Percentiles rank a stretch among this genome's conserved stretches.
Conservation (phyloP, 805 yeast genomes). For the Saturnispora ahearnii region DNA sequence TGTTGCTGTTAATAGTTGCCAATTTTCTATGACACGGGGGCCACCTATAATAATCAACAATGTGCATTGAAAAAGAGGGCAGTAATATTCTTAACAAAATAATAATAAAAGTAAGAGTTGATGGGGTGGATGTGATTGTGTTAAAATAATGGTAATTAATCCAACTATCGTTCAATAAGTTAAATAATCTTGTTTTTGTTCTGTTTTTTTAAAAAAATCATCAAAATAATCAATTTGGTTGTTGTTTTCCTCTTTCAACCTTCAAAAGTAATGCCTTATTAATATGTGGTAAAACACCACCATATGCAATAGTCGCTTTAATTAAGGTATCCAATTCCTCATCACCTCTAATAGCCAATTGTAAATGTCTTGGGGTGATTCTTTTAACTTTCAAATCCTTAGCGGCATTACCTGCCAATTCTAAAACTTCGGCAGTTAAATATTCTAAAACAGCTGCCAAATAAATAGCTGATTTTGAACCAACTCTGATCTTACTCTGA, state of each 20-base stretch:
- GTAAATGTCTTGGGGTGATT: slow-evolving; percentile 95
- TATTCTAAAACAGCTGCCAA: slow-evolving; percentile 93
- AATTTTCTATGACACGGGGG: too few relatives aligned
- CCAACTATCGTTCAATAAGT: too few relatives aligned
- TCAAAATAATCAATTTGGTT: slow-evolving; percentile 2
- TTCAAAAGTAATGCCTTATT: slow-evolving; percentile 73
- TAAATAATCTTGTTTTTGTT: neutral
- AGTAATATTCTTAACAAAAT: too few relatives aligned
- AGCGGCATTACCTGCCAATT: slow-evolving; percentile 97
- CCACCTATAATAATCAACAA: too few relatives aligned
- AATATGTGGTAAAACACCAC: slow-evolving; percentile 96
- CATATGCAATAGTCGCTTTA: slow-evolving; percentile 92
- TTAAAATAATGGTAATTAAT: too few relatives aligned
- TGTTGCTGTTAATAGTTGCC: too few relatives aligned
- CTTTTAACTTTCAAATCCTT: slow-evolving; percentile 92
- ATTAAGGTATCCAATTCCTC: slow-evolving; percentile 92
- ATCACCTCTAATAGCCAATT: slow-evolving; percentile 95
- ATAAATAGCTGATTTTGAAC: slow-evolving; percentile 74
- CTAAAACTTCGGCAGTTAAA: slow-evolving; percentile 93
- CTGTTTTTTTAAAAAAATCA: neutral
- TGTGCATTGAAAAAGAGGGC: too few relatives aligned
- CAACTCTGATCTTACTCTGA: slow-evolving; percentile 69
- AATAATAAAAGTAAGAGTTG: too few relatives aligned
- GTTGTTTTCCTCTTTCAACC: slow-evolving; percentile 52
- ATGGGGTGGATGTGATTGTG: too few relatives aligned